Evolutionary conservation across 1,139 yeast genomes (phyloP).

Genomic region (Lodderomyces pseudojiufengensis): DNA sequence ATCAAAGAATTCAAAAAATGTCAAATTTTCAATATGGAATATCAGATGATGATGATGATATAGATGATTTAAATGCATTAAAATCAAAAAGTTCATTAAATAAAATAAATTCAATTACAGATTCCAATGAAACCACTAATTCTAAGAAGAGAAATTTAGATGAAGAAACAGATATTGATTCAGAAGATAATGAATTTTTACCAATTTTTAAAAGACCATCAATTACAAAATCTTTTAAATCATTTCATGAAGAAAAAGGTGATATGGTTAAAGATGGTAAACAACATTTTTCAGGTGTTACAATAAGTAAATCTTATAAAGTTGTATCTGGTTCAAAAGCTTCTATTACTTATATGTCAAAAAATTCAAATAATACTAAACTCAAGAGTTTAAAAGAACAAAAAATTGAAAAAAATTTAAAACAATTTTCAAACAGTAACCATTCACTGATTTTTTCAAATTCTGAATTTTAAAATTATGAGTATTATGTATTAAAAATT

Average conservation of each 20-base stretch:
- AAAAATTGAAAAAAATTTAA: slow-evolving; percentile 27
- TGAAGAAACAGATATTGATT: slow-evolving; percentile 16
- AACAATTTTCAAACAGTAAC: slow-evolving; percentile 18
- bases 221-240: slow-evolving; percentile 44
- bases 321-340: slow-evolving; percentile 58
- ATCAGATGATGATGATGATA: slow-evolving; percentile 26
- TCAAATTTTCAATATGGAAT: slow-evolving; percentile 39
- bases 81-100: slow-evolving; percentile 46
- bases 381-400: slow-evolving; percentile 28
- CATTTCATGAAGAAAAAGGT: slow-evolving; percentile 32
- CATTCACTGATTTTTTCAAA: slow-evolving; percentile 14
- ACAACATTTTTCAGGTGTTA: slow-evolving; percentile 48
- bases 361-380: slow-evolving; percentile 18
- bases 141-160: slow-evolving; percentile 6
- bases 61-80: slow-evolving; percentile 45
- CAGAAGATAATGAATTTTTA: slow-evolving; percentile 36
- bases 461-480: slow-evolving; percentile 16
- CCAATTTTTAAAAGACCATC: slow-evolving; percentile 46
- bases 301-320: slow-evolving; percentile 52
- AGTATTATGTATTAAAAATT: not conserved
- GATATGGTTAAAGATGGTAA: slow-evolving; percentile 36
- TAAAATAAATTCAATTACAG: too few relatives aligned
- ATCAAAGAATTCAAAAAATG: slow-evolving; percentile 30
- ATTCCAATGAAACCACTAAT: too few relatives aligned
- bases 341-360: slow-evolving; percentile 53